Evolutionary conservation across 1,284 basidiomycete genomes (phyloP).

Genomic region (Rhodotorula sp.): DNA sequence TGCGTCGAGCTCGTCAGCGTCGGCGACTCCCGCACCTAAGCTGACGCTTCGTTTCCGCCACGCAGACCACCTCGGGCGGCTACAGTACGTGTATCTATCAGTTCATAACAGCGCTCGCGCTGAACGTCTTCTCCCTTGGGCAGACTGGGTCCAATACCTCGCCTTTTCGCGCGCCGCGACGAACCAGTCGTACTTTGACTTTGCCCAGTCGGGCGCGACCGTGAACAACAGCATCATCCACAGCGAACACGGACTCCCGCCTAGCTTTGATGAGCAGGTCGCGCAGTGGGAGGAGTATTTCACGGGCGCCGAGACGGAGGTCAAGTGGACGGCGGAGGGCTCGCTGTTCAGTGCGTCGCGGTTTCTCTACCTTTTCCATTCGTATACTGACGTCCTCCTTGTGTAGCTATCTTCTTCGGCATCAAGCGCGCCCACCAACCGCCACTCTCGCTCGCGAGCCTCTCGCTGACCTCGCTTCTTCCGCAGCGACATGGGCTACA

Average conservation of each 20-base stretch:
- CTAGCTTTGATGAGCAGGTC: slow-evolving; percentile 20
- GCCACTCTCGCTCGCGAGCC: neutral
- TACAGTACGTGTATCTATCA: neutral
- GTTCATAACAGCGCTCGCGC: fast-evolving
- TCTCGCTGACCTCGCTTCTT: neutral
- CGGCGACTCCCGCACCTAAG: too few species aligned
- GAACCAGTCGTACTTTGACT: slow-evolving; percentile 6
- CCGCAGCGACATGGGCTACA: neutral
- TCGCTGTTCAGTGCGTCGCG: slow-evolving; percentile 20
- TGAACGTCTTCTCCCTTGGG: neutral
- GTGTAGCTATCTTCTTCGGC: slow-evolving; percentile 22
- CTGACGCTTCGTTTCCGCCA: neutral
- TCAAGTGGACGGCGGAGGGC: slow-evolving; percentile 4
- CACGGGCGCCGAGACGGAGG: neutral
- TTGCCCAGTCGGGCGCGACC: slow-evolving; percentile 22
- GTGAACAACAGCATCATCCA: slow-evolving; percentile 13
- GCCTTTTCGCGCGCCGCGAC: neutral
- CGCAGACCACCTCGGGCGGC: slow-evolving; percentile 9
- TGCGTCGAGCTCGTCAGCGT: neutral
- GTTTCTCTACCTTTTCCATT: neutral
- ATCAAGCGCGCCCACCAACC: slow-evolving; percentile 27
- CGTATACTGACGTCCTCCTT: too few species aligned
- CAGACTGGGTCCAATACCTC: slow-evolving; percentile 17
- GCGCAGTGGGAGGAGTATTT: slow-evolving; percentile 13
- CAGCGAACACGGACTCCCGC: neutral